Evolutionary conservation across 179 eudicot genomes (phyloP), one percentile per base, ranked within the genome.

Genomic region (Carnegiea gigantea): DNA sequence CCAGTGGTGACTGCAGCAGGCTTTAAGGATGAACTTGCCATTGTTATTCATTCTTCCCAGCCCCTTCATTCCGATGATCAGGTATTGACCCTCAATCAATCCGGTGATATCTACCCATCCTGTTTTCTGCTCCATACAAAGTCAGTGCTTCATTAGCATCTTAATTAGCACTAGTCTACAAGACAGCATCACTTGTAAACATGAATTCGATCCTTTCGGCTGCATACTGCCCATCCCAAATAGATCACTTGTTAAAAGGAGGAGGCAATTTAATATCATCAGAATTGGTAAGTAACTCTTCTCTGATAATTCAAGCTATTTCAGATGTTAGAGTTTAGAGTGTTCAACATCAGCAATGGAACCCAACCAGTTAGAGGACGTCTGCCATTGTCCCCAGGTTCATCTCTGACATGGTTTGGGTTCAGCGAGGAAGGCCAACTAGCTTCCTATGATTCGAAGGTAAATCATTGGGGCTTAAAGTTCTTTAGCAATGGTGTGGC

Each of bases 1-100:
- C 99, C 96, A 81, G 98, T 93, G 77, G 97, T 96, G 79, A 92
- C 98, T 82, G 91, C 95, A 78, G 90, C 89, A n/a, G 99, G 99
- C 83, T 88, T 82, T 67, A 85, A 89, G 86, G 93, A 94, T 83
- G 89, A 92, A 89, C 97, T 96, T 78, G 97, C 93, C 28, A 91
- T 96, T 83, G 98, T 96, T 57, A 88, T 91, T 74, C 99, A 93
- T 85, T 85, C 90, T 80, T 93, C 97, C 76, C 89, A 89, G 71
- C 73, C 97, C 78, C 91, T 96, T 87, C 90, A 91, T 79, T 89
- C 93, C 64, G 86, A 89, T 86, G 98, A 94, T 75, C 98, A 95
- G 98, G 98, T 93, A 88, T 46, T 36, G 26, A 30, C 60, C 20
- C 23, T 43, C 14, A 15, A 17, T 28, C 68, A 70, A 21, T 57